A percentile compares a stretch with the other conserved stretches of the same genome.
Evolutionary conservation across 441 rosid genomes (phyloP).

Genomic region (Populus trichocarpa): DNA sequence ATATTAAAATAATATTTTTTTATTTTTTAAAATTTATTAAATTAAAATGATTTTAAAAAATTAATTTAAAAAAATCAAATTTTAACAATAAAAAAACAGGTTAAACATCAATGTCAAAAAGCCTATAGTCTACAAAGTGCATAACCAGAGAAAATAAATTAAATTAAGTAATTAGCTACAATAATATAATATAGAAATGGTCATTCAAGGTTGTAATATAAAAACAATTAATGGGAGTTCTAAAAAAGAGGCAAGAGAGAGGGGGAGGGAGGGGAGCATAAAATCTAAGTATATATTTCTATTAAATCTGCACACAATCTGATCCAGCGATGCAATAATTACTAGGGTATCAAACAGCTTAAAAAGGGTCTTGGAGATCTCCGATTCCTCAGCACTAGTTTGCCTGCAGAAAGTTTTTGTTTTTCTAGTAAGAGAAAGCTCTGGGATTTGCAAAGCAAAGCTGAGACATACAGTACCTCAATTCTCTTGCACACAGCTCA

Average conservation of each 20-base stretch:
- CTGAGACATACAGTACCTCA: neutral
- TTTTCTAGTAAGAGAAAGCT: neutral
- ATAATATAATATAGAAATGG: neutral
- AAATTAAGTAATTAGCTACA: neutral
- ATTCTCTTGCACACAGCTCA: neutral
- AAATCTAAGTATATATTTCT: slow-evolving; percentile 65
- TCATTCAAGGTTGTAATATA: slow-evolving; percentile 2
- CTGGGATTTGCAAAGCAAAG: slow-evolving; percentile 29
- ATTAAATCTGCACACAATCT: slow-evolving; percentile 70
- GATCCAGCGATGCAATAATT: slow-evolving; percentile 93
- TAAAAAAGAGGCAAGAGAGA: slow-evolving; percentile 28
- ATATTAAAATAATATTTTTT: too few species aligned
- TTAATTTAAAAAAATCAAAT: too few species aligned
- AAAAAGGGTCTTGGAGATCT: slow-evolving; percentile 47
- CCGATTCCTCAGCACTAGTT: slow-evolving; percentile 32
- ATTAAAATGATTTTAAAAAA: too few species aligned
- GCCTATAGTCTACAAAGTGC: slow-evolving; percentile 27
- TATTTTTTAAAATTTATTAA: too few species aligned
- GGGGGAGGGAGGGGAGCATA: slow-evolving; percentile 33
- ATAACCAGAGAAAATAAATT: slow-evolving; percentile 12
- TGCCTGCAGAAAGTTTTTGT: neutral
- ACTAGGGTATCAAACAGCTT: slow-evolving; percentile 32
- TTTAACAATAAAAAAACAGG: too few species aligned
- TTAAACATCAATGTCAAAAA: too few species aligned
- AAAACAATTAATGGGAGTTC: slow-evolving; percentile 19